A percentile compares a stretch with the other conserved stretches of the same genome.
Conservation (phyloP, 169 alveolate species). For the Cryptosporidium baileyi region DNA sequence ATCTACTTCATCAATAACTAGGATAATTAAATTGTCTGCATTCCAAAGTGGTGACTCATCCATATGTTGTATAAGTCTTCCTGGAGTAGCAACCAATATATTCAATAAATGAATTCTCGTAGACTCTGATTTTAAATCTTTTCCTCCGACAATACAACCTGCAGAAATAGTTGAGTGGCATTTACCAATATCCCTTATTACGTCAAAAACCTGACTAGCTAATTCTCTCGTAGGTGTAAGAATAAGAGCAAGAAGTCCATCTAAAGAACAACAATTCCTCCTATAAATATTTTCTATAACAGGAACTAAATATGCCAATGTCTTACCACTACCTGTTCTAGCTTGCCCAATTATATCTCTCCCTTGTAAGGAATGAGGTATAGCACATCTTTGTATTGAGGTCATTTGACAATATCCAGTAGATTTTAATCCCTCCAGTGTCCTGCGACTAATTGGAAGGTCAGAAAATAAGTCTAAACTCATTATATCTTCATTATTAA, state of each 20-base stretch:
- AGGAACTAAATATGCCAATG: conserved; percentile 90
- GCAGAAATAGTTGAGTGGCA: conserved; percentile 86
- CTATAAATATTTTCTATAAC: conserved; percentile 87
- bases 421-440: conserved; percentile 82
- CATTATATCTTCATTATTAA: conserved; percentile 49
- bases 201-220: conserved; percentile 90
- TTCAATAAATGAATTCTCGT: conserved; percentile 82
- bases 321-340: conserved; percentile 94
- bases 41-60: conserved; percentile 90
- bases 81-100: conserved; percentile 93
- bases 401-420: conserved; percentile 86
- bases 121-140: conserved; percentile 87
- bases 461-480: conserved; percentile 81
- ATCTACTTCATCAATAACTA: conserved; percentile 87
- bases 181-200: conserved; percentile 80
- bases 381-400: conserved; percentile 85
- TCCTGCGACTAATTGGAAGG: conserved; percentile 84
- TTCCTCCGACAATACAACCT: conserved; percentile 93
- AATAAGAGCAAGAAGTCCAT: conserved; percentile 86
- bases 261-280: conserved; percentile 44
- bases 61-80: conserved; percentile 92
- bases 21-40: conserved; percentile 80
- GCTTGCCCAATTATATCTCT: conserved; percentile 88
- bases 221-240: conserved; percentile 91
- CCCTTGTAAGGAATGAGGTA: conserved; percentile 90